Base-by-base conservation (phyloP, 306 rosid genomes). In the Glycine tomentella region DNA sequence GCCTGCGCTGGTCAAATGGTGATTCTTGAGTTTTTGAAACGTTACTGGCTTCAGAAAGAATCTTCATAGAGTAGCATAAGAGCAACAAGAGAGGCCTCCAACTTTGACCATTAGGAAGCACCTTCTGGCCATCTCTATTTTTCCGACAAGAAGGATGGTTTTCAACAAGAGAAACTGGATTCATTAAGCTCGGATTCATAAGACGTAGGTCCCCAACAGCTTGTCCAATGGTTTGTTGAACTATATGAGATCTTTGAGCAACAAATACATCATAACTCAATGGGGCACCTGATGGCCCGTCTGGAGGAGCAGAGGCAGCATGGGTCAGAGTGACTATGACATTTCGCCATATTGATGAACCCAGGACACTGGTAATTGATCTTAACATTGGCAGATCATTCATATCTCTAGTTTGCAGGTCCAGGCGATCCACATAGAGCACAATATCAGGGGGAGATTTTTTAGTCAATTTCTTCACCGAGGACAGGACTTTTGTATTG, bases 271-370 rank as follows among this genome's bases (percentile, higher is more conserved):
- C 99, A 86, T 96, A 93, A 79, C 89, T 91, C 82, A 96, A 82
- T 9, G 97, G 98, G 72, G 92, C 58, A 76, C 99, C 99, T 25
- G 97, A 86, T 3, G 99, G 98, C 14, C 98, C 99, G 68, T 96
- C 99, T 10, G 99, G 99, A 52, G 99, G 99, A 82, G 99, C 97
- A 33, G 97, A 96, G 42, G 94, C 96, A 70, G 88, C 97, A 86
- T 96, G 99, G 17, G 99, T 96, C 50, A 96, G 87, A 76, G 91
- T 88, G 77, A 96, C 91, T 63, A 96, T 85, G 64, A 90, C 91
- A 84, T 86, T 90, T 52, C 89, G 88, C 99, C 98, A 95, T 80
- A 90, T 89, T 44, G 98, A 85, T 71, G 97, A 42, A 76, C 97
- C 98, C 67, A 96, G 87, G 53, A 83, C 84, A 82, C 86, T 83